Evolutionary conservation across 2,329 filamentous ascomycete genomes (phyloP).

Genomic region (Aspergillus hiratsukae): DNA sequence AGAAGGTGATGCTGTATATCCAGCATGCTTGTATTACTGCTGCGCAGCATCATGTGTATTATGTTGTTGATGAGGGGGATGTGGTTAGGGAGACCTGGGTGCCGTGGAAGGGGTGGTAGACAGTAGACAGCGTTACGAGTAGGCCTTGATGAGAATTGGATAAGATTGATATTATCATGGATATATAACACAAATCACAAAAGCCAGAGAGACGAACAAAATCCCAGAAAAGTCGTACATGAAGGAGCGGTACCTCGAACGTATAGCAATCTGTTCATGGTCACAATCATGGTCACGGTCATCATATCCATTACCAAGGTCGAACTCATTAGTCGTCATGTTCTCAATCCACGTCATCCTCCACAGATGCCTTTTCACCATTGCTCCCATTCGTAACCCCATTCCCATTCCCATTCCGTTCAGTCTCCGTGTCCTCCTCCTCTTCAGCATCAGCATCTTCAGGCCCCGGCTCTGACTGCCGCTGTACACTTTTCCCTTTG

Average conservation of each 20-base stretch:
- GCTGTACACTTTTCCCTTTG: constrained; percentile 22
- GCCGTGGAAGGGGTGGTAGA: constrained; percentile 25
- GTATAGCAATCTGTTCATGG: neutral
- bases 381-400: neutral
- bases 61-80: constrained; percentile 57
- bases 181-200: neutral
- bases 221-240: neutral
- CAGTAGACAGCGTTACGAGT: neutral
- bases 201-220: neutral
- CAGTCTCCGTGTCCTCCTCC: neutral
- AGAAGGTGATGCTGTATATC: constrained; percentile 67
- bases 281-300: neutral
- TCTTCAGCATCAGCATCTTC: neutral
- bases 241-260: neutral
- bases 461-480: neutral
- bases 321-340: neutral
- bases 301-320: neutral
- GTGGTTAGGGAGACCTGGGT: constrained; percentile 23
- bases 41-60: constrained; percentile 65
- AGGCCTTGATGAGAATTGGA: neutral
- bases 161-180: neutral
- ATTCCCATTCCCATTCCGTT: neutral
- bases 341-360: neutral
- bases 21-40: constrained; percentile 78
- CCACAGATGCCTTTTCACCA: neutral